Conservation (phyloP, 2,329 filamentous ascomycete genomes). For the Thermoascus crustaceus region DNA sequence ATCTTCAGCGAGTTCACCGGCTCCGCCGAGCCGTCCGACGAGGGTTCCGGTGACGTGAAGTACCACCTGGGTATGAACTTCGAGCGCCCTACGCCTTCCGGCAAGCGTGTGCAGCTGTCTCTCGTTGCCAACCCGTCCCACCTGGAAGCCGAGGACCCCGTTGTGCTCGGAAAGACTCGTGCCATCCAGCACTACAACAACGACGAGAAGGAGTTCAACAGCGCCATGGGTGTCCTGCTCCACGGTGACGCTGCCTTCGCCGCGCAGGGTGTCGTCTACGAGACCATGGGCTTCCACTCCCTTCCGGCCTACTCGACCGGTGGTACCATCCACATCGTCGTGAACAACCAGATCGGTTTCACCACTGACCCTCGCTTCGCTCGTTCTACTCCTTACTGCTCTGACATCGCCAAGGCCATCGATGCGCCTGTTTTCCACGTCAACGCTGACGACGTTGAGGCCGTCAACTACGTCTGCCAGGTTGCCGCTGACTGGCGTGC, state of each 20-base stretch:
- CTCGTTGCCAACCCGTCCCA: conserved; percentile 97
- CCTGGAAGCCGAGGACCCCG: conserved; percentile 94
- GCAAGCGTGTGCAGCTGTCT: conserved; percentile 98
- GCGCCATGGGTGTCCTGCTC: conserved; percentile 89
- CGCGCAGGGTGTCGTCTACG: conserved; percentile 94
- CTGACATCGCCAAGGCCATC: conserved; percentile 97
- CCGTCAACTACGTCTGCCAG: conserved; percentile 97
- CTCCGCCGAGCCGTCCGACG: conserved; percentile 75
- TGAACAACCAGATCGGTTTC: conserved; percentile 99
- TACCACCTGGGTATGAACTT: conserved; percentile 99
- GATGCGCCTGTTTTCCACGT: conserved; percentile 99
- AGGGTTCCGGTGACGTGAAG: conserved; percentile 97
- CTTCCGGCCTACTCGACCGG: conserved; percentile 94
- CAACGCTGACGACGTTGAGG: conserved; percentile 96
- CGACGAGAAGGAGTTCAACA: conserved; percentile 79
- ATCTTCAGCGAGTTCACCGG: conserved; percentile 99
- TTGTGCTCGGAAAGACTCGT: conserved; percentile 93
- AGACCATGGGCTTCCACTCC: conserved; percentile 95
- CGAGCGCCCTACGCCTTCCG: conserved; percentile 92
- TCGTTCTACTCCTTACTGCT: conserved; percentile 96
- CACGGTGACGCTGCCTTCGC: conserved; percentile 97
- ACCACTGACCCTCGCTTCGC: conserved; percentile 96
- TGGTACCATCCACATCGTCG: conserved; percentile 91
- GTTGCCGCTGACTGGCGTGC: conserved; percentile 95
- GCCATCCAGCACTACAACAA: conserved; percentile 99